phyloP scores from a whole-genome alignment of 495 filamentous ascomycete species.

The Lichina pygmaea region DNA sequence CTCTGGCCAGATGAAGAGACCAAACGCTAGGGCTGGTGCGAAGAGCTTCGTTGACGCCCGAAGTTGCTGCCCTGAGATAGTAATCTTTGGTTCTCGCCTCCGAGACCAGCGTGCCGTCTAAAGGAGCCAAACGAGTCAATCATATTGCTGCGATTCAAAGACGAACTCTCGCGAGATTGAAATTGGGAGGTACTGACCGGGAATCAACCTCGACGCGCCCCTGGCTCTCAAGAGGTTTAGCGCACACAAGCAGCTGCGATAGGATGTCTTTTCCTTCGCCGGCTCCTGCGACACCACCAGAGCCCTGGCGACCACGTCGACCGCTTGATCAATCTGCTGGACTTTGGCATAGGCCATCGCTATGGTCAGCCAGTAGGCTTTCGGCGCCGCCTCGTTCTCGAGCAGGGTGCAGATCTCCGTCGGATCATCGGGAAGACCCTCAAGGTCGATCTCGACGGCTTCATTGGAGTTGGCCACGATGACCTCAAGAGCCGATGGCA shows the following conservation, averaged over 20 bases:
- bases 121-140: not conserved
- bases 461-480: conserved; percentile 54
- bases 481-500: conserved; percentile 71
- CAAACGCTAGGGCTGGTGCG: conserved; percentile 80
- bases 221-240: conserved; percentile 77
- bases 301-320: conserved; percentile 75
- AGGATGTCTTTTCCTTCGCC: conserved; percentile 60
- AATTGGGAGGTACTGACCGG: conserved; percentile 12
- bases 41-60: conserved; percentile 73
- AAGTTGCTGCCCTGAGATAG: conserved; percentile 75
- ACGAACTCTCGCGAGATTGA: not conserved
- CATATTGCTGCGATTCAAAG: conserved; percentile 15
- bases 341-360: conserved; percentile 95
- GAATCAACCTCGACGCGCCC: conserved; percentile 42
- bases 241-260: conserved; percentile 73
- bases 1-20: conserved; percentile 72
- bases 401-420: conserved; percentile 84
- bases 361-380: conserved; percentile 85
- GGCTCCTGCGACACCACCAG: conserved; percentile 44
- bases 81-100: conserved; percentile 76
- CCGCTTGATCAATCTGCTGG: conserved; percentile 70
- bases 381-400: conserved; percentile 69
- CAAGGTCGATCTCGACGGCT: conserved; percentile 76
- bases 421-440: conserved; percentile 65
- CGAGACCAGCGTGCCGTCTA: conserved; percentile 20